Base-by-base conservation (phyloP, 768 basidiomycete genomes). In the Ephemerocybe angulata region DNA sequence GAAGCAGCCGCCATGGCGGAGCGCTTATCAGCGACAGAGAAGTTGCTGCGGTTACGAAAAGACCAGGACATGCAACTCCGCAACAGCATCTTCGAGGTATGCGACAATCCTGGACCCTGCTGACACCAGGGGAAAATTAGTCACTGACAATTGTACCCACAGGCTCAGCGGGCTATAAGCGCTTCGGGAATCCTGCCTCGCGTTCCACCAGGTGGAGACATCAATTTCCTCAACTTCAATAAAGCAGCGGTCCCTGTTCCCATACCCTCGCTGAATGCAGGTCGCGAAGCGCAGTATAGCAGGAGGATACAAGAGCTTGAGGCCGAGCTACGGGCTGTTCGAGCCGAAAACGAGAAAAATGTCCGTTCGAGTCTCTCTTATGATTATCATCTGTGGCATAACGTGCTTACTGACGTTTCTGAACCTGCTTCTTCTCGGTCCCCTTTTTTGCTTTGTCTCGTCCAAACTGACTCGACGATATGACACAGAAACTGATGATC, bases 111-210 rank as follows among this genome's bases (percentile, higher is more conserved):
- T 28, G 21, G 2, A 43, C 29, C n/a, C n/a, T n/a, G n/a, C 28
- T 41, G 17, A 27, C 41, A 51, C 29, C 41, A 17, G 25, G 33
- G 29, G 13, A 28, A 25, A 50, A 13, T 44, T 25, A 51, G 52
- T 40, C 38, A 53, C 47, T 22, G 25, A 44, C 25, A 40, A 21
- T 38, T 19, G 54, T 47, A 4, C 24, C 15, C 25, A 27, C 25
- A 93, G 90, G 90, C 90, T 15, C 90, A 92, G 64, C 82, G 86
- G 27, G 90, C 80, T 7, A 85, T 91, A 79, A 84, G 86, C 4
- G 76, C 87, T 19, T 90, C 90, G 5, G 73, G 78, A 49, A 68
- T 86, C 50, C 70, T 78, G 33, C 83, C 79, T 52, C 81, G 76
- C 19, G 47, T 28, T 44, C 67, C 74, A 35, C 33, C 33, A 42